Evolutionary conservation across 306 rosid genomes (phyloP).

Genomic region (Gleditsia sinensis): DNA sequence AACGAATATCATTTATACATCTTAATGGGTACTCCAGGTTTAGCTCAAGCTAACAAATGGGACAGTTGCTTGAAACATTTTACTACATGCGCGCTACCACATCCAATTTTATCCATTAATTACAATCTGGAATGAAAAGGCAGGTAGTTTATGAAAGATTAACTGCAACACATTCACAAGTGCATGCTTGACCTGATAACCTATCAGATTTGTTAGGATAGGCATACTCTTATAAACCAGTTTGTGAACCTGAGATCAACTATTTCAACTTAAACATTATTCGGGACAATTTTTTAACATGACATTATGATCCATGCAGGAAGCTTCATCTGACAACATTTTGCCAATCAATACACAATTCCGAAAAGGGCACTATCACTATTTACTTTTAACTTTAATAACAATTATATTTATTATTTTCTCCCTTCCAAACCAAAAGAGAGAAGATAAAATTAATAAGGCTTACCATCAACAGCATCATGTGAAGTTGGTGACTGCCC

Average conservation of each 20-base stretch:
- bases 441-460: constrained; percentile 14
- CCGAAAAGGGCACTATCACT: background rate
- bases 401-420: background rate
- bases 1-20: background rate
- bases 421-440: constrained; percentile 17
- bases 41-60: background rate
- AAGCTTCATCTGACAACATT: background rate
- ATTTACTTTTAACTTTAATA: background rate
- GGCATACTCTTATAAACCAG: background rate
- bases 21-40: background rate
- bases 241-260: constrained; percentile 14
- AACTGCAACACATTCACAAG: background rate
- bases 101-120: background rate
- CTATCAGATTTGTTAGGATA: constrained; percentile 2
- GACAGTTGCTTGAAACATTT: background rate
- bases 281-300: background rate
- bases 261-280: constrained; percentile 4
- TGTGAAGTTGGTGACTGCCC: constrained; percentile 84
- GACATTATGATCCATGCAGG: background rate
- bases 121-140: background rate
- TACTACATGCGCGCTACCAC: too few species aligned
- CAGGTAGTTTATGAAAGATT: background rate
- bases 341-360: constrained; percentile 2
- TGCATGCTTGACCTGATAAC: background rate
- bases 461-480: constrained; percentile 95